Evolutionary conservation across 306 rosid genomes (phyloP).

Genomic region (Coriaria nepalensis): DNA sequence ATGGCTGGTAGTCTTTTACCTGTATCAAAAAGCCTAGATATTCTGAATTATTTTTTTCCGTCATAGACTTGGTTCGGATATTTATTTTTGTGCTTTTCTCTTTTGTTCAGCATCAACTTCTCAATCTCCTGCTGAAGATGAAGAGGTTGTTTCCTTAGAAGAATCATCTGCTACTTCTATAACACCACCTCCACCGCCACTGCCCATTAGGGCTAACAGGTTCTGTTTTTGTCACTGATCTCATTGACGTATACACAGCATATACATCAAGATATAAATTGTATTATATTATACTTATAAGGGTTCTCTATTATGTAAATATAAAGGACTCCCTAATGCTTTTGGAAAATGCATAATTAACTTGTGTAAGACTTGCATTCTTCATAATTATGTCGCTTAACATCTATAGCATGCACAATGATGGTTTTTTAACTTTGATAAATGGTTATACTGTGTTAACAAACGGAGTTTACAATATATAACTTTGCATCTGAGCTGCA

Average conservation of each 20-base stretch:
- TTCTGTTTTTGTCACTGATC: conserved; percentile 16
- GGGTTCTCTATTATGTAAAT: no score
- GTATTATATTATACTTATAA: no score
- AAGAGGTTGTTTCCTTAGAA: conserved; percentile 54
- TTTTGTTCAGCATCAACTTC: conserved; percentile 39
- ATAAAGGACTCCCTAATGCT: no score
- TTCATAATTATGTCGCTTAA: no score
- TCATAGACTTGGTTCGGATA: not conserved
- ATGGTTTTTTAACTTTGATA: no score
- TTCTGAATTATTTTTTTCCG: not conserved
- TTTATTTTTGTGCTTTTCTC: conserved; percentile 4
- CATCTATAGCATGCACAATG: no score
- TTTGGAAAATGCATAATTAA: no score
- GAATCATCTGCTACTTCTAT: conserved; percentile 41
- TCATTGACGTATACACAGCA: not conserved
- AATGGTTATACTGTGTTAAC: no score
- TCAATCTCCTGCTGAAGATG: conserved; percentile 44
- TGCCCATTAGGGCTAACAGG: conserved; percentile 46
- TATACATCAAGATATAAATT: no score
- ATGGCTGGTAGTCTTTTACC: conserved; percentile 40
- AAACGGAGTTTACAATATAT: no score
- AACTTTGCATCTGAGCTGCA: no score
- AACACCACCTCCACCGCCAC: conserved; percentile 32
- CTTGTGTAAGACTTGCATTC: no score
- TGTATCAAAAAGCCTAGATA: not conserved